Conservation (phyloP, 148 eudicot genomes). For the Chenopodium formosanum region DNA sequence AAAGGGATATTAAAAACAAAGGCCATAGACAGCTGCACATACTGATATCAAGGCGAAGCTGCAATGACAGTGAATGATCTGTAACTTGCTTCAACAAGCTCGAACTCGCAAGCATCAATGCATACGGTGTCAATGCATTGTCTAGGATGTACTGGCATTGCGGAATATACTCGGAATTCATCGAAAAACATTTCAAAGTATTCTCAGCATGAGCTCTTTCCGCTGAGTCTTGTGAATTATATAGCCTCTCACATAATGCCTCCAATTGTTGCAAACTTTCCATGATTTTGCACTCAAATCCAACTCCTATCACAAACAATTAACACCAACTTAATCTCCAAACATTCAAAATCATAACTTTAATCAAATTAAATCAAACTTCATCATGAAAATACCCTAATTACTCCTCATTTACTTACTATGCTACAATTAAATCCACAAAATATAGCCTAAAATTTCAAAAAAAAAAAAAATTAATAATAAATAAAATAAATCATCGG, state of each 20-base stretch:
- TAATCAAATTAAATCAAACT: not conserved
- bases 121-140: constrained; percentile 84
- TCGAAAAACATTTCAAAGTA: constrained; percentile 82
- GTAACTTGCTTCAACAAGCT: constrained; percentile 97
- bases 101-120: constrained; percentile 91
- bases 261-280: constrained; percentile 90
- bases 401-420: not conserved
- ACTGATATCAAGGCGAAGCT: constrained; percentile 92
- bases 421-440: constrained; percentile 11
- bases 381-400: not conserved
- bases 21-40: constrained; percentile 24
- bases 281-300: constrained; percentile 38
- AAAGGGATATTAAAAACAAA: not conserved
- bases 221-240: constrained; percentile 89
- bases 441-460: not conserved
- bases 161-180: constrained; percentile 74
- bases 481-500: not conserved
- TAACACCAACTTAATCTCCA: not conserved
- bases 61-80: constrained; percentile 71
- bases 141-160: constrained; percentile 92
- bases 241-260: constrained; percentile 87
- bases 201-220: constrained; percentile 93
- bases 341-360: not conserved
- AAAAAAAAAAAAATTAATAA: not conserved
- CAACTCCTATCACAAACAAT: constrained; percentile 2